These are phyloP conservation scores for Metschnikowia matae DNA, from an alignment of 805 yeast genomes.

Conservation along the genomic window DNA sequence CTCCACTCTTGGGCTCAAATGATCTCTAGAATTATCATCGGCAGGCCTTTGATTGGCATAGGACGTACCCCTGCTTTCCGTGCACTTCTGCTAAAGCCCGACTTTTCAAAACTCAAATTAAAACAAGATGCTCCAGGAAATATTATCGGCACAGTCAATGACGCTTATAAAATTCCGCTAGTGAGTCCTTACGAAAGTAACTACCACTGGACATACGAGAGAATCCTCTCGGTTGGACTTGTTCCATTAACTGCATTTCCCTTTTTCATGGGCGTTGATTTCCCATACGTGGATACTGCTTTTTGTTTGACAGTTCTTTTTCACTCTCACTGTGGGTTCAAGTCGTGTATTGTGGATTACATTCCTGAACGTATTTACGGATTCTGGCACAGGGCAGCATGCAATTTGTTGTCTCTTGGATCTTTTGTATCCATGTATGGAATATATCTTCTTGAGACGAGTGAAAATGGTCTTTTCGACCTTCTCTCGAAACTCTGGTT, in stretches of 20 bases:
- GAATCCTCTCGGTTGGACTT: conserved; percentile 61
- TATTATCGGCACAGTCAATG: conserved; percentile 90
- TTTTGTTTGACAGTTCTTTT: conserved; percentile 62
- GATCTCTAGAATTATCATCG: conserved; percentile 10
- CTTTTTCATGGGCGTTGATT: conserved; percentile 65
- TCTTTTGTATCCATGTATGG: conserved; percentile 71
- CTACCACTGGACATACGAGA: conserved; percentile 91
- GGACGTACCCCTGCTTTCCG: conserved; percentile 8
- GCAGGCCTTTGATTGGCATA: conserved; percentile 10
- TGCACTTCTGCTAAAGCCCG: conserved; percentile 33
- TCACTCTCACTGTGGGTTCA: conserved; percentile 84
- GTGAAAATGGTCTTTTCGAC: conserved; percentile 72
- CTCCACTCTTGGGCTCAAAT: conserved; percentile 1
- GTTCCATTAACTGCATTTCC: conserved; percentile 78
- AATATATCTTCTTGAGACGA: conserved; percentile 74
- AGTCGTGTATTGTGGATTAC: conserved; percentile 89
- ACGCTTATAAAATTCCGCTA: conserved; percentile 69
- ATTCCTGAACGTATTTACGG: conserved; percentile 87
- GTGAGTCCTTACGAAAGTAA: conserved; percentile 71
- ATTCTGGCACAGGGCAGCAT: conserved; percentile 62
- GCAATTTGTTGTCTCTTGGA: conserved; percentile 67
- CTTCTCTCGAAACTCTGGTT: conserved; percentile 62
- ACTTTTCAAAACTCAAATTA: conserved; percentile 46
- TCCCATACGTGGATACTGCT: conserved; percentile 68
- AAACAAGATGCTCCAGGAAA: conserved; percentile 86